Evolutionary conservation across 495 filamentous ascomycete genomes (phyloP).

Genomic region (Echria macrotheca): DNA sequence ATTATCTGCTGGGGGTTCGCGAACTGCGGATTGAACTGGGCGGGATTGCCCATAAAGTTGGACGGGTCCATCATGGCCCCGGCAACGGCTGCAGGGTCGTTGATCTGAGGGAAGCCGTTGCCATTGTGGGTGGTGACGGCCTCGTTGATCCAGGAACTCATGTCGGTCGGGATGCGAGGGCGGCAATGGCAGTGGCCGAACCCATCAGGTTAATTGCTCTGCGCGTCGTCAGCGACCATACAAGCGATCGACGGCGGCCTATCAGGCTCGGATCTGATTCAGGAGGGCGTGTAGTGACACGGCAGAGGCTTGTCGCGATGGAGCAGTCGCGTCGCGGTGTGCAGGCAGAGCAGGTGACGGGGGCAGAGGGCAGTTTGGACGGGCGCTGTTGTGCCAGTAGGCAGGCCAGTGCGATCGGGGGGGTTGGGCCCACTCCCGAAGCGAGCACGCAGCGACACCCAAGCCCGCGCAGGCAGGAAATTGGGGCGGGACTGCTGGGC

Average conservation of each 20-base stretch:
- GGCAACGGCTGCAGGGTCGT: conserved; percentile 45
- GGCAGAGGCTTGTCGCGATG: conserved; percentile 45
- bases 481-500: conserved; percentile 4
- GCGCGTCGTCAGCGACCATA: conserved; percentile 43
- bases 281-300: conserved; percentile 37
- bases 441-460: conserved; percentile 11
- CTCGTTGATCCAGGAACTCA: conserved; percentile 79
- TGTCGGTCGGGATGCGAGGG: conserved; percentile 37
- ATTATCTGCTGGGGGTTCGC: conserved; percentile 59
- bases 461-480: conserved; percentile 9
- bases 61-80: conserved; percentile 52
- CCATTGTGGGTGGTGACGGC: conserved; percentile 70
- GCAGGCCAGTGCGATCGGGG: conserved; percentile 17
- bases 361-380: conserved; percentile 30
- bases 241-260: conserved; percentile 23
- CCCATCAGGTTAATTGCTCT: conserved; percentile 44
- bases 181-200: conserved; percentile 28
- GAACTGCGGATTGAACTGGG: conserved; percentile 50
- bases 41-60: conserved; percentile 46
- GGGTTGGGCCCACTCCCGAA: conserved; percentile 20
- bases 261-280: conserved; percentile 23
- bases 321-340: conserved; percentile 49
- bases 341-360: conserved; percentile 28
- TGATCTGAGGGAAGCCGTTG: conserved; percentile 65
- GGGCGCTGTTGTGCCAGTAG: conserved; percentile 19